Base-by-base conservation (phyloP, 2,329 filamentous ascomycete genomes). In the Clarireedia paspali region DNA sequence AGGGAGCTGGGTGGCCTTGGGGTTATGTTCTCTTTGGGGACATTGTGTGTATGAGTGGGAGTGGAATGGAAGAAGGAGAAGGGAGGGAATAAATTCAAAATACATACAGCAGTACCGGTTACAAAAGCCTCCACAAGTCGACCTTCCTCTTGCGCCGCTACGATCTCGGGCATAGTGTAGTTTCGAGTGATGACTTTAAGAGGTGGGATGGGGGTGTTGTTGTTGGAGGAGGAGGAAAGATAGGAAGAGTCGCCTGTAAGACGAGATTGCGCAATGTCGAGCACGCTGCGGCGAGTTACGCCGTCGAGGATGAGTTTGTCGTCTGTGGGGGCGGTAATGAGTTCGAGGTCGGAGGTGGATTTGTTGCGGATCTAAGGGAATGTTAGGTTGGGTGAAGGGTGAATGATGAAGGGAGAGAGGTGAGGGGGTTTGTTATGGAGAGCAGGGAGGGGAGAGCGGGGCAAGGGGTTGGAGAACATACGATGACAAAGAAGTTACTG, bases 231-330 rank as follows among this genome's bases (percentile, higher is more conserved):
- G 9, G 30, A 34, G 30, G 30, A 34, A 12, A 66, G 52, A 23
- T 59, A 55, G 34, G 58, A 48, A 6, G 64, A 77, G 15, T 56
- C 55, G 5, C 53, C 74, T 0, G 72, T 71, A 4, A 95, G 72
- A 7, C 85, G 77, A 69, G 84, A 77, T 44, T 80, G 77, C 1
- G 83, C 86, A 23, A 96, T 77, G 60, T 92, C 84, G 39, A 96
- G 72, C 7, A 91, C 82, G 66, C 87, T 91, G 50, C 87, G 79
- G 47, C 91, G 78, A 7, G 90, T 96, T 9, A 96, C 85, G 59
- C 91, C 91, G 60, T 91, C 87, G 2, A 96, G 79, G 62, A 96
- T 95, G 57, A 96, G 78, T 66, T 87, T 83, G 66, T 88, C 88
- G 57, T 88, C 87, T 50, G 96, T 73, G 4, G 89, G 88, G 1